These are phyloP conservation scores for Corrigiola litoralis DNA, from an alignment of 179 eudicot genomes.

Conservation along the genomic window DNA sequence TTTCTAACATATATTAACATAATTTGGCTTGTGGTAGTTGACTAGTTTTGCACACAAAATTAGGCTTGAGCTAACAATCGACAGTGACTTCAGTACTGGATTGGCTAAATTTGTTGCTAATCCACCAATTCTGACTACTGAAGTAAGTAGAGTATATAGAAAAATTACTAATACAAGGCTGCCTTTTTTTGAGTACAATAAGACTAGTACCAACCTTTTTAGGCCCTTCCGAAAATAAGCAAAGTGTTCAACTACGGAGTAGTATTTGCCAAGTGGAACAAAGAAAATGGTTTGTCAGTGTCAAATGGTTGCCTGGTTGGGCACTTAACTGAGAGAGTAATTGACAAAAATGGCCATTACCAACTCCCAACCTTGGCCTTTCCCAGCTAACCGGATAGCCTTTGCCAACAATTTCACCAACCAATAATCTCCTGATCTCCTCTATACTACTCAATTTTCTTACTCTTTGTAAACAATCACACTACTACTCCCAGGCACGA, in stretches of 20 bases:
- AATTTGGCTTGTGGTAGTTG: not conserved
- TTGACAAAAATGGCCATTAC: conserved; percentile 2
- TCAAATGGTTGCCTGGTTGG: conserved; percentile 8
- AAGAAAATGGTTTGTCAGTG: not conserved
- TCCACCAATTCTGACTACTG: conserved; percentile 11
- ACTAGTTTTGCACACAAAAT: too few species aligned
- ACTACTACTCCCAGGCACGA: not conserved
- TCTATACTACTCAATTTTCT: not conserved
- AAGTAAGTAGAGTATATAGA: too few species aligned
- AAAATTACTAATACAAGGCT: not conserved
- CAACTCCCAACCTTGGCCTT: conserved; percentile 3
- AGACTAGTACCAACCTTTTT: not conserved
- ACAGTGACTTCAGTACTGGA: not conserved
- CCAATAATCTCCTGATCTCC: not conserved
- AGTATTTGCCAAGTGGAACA: not conserved
- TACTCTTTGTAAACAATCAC: not conserved
- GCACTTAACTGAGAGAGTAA: not conserved
- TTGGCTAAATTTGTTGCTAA: not conserved
- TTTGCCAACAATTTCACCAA: conserved; percentile 9
- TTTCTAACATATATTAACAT: too few species aligned
- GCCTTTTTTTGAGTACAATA: not conserved
- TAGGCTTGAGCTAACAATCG: too few species aligned
- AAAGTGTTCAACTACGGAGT: not conserved
- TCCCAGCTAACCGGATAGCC: not conserved
- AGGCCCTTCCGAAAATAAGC: not conserved